Evolutionary conservation across 2,329 filamentous ascomycete species (phyloP), one percentile per base, ranked within the genome.

Genomic region (Gyromitra esculenta): DNA sequence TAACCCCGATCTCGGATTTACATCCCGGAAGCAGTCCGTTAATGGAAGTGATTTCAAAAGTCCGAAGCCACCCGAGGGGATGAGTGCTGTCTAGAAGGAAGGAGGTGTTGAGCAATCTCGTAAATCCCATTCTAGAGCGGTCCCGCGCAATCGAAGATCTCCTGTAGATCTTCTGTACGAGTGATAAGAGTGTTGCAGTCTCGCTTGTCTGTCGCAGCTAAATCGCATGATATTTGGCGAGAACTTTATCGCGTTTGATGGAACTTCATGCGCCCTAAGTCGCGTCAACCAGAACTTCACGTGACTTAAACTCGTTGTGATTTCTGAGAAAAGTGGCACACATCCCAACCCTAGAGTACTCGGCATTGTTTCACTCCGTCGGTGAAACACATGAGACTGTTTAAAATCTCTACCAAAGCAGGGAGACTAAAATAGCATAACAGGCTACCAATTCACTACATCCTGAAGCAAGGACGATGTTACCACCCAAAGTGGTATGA

Each of bases 71-170:
- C n/a, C 45, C 48, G 52, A 59, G 31, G 57, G 37, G 39, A 39
- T 37, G 43, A 13, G 13, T 43, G n/a, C 15, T 39, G 25, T 57
- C 65, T 4, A n/a, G 39, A 21, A 31, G 39, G 50, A 67, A 57
- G 50, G 45, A 54, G 65, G 64, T 56, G 64, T 56, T 67, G 64
- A 68, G 31, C 37, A 60, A 41, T 18, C 21, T 41, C 41, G 37
- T 31, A 43, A 60, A 41, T 21, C 15, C 15, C 37, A 39, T 5
- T 37, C 13, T n/a, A 37, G 37, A 43, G 11, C 41, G 57, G 57
- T 43, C 37, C 7, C 54, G 3, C 65, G 48, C 52, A 52, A 59
- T 59, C 65, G 39, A 15, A 43, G 65, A 68, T 68, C 65, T 18
- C 35, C 39, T 31, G 50, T 68, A 68, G 65, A 57, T 45, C 37